Percentiles rank a stretch among this genome's conserved stretches.
Evolutionary conservation across 2,329 filamentous ascomycete species (phyloP).

Genomic region (Aspergillus fijiensis): DNA sequence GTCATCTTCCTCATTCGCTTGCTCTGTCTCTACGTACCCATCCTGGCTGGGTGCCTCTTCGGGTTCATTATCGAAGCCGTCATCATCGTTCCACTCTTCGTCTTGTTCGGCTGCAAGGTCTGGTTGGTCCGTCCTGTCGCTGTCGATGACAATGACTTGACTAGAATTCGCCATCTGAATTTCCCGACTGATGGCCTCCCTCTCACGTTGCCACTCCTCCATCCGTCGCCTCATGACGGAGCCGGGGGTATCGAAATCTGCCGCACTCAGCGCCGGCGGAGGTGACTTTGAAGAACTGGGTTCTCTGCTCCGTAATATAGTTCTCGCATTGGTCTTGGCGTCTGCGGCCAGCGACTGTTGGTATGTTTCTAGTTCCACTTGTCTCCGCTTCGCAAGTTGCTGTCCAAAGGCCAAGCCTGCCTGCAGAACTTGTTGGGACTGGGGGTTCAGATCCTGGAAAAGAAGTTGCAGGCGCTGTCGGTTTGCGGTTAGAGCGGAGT

Average conservation of each 20-base stretch:
- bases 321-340: conserved; percentile 2
- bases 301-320: conserved; percentile 1
- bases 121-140: conserved; percentile 31
- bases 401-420: conserved; percentile 45
- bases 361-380: conserved; percentile 13
- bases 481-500: conserved; percentile 20
- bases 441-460: conserved; percentile 39
- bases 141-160: conserved; percentile 47
- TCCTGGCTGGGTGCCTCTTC: conserved; percentile 13
- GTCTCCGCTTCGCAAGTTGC: conserved; percentile 39
- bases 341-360: conserved; percentile 3
- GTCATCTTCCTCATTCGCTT: conserved; percentile 22
- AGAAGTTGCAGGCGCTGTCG: conserved; percentile 34
- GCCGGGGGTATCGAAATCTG: conserved; percentile 12
- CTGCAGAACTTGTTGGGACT: conserved; percentile 42
- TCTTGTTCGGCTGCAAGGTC: conserved; percentile 5
- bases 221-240: conserved; percentile 34
- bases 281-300: conserved; percentile 12
- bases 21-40: conserved; percentile 16
- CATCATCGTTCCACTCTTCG: background rate
- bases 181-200: conserved; percentile 45
- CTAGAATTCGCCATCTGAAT: conserved; percentile 45
- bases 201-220: conserved; percentile 47
- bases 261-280: conserved; percentile 5
- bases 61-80: conserved; percentile 5